A percentile compares a stretch with the other conserved stretches of the same genome.
phyloP scores from a whole-genome alignment of 2,329 filamentous ascomycete species.

The Alternaria sp. region DNA sequence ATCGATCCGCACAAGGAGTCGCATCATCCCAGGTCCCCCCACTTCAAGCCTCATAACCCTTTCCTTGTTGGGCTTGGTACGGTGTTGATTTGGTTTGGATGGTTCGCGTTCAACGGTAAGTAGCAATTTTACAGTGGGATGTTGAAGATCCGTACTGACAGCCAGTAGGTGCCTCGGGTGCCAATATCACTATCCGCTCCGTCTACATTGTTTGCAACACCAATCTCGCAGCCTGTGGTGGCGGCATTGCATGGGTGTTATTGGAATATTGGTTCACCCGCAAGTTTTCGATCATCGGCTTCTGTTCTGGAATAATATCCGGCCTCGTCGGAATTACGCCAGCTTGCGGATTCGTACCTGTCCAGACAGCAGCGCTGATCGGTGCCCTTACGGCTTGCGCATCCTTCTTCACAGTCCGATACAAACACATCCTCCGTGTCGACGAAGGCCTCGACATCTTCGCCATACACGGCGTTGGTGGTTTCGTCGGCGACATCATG shows the following conservation, averaged over 20 bases:
- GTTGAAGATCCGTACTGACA: neutral
- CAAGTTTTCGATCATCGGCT: slow-evolving; percentile 62
- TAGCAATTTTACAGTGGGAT: slow-evolving; percentile 17
- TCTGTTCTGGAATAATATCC: slow-evolving; percentile 64
- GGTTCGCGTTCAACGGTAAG: slow-evolving; percentile 53
- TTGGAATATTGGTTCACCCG: slow-evolving; percentile 61
- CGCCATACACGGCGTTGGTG: slow-evolving; percentile 67
- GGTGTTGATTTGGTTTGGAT: slow-evolving; percentile 60
- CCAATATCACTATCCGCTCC: slow-evolving; percentile 62
- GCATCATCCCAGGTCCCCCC: slow-evolving; percentile 58
- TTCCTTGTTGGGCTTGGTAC: slow-evolving; percentile 78
- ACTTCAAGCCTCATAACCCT: slow-evolving; percentile 76
- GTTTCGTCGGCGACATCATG: slow-evolving; percentile 64
- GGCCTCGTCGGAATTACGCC: slow-evolving; percentile 68
- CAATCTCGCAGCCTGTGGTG: slow-evolving; percentile 65
- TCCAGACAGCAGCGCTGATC: slow-evolving; percentile 62
- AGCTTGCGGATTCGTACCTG: slow-evolving; percentile 63
- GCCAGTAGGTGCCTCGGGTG: slow-evolving; percentile 48
- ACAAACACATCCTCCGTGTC: slow-evolving; percentile 62
- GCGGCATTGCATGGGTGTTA: slow-evolving; percentile 62
- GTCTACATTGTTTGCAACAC: slow-evolving; percentile 67
- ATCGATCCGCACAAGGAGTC: slow-evolving; percentile 65
- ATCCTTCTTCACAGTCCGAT: slow-evolving; percentile 58
- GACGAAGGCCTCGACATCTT: slow-evolving; percentile 69
- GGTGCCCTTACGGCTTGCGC: slow-evolving; percentile 61